Evolutionary conservation across 1,284 basidiomycete species (phyloP).

Genomic region (Moniliophthora roreri): DNA sequence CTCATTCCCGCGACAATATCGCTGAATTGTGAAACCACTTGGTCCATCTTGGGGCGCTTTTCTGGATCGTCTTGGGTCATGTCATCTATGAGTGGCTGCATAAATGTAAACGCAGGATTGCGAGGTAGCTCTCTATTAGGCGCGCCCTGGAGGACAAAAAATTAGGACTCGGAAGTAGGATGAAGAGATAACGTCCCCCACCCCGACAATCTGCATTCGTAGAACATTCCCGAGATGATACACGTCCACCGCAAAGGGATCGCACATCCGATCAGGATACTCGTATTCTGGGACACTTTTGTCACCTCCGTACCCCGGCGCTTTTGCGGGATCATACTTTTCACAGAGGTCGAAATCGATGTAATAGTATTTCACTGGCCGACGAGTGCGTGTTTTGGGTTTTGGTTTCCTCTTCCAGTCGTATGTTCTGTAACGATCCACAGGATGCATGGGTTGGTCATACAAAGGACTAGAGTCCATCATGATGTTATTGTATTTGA

Average conservation of each 20-base stretch:
- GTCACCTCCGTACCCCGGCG: background rate
- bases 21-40: constrained; percentile 23
- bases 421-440: background rate
- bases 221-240: constrained; percentile 11
- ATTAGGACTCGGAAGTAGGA: background rate
- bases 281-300: background rate
- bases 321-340: background rate
- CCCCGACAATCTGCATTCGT: constrained; percentile 1
- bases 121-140: background rate
- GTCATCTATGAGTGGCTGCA: constrained; percentile 23
- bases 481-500: constrained; percentile 3
- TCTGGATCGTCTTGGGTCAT: constrained; percentile 28
- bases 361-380: background rate
- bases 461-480: background rate
- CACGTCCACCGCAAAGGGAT: constrained; percentile 13
- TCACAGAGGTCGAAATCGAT: constrained; percentile 6
- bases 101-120: constrained; percentile 21
- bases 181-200: background rate
- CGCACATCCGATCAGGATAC: background rate
- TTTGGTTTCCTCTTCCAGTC: background rate
- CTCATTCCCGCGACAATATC: constrained; percentile 14
- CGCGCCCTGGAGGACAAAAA: background rate
- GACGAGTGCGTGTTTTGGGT: background rate
- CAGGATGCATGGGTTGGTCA: background rate
- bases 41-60: constrained; percentile 27